A percentile compares a stretch with the other conserved stretches of the same genome.
phyloP scores from a whole-genome alignment of 2,329 filamentous ascomycete genomes.

The Pyrenophora teres region DNA sequence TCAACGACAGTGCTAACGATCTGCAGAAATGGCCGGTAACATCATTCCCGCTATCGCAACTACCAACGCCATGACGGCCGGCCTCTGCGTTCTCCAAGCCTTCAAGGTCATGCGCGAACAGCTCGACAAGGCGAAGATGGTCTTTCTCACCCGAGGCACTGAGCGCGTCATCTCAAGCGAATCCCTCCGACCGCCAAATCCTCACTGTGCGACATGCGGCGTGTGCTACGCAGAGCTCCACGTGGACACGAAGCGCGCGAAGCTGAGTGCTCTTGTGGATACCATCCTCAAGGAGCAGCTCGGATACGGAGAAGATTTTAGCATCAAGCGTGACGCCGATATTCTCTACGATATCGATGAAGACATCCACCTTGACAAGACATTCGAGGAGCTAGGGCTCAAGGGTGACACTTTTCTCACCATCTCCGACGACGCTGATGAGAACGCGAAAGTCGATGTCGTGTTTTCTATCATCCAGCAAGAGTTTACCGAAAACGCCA shows the following conservation, averaged over 20 bases:
- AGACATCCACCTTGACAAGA: slow-evolving; percentile 82
- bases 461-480: slow-evolving; percentile 70
- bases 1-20: slow-evolving; percentile 6
- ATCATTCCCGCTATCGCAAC: slow-evolving; percentile 99
- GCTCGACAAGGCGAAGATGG: slow-evolving; percentile 74
- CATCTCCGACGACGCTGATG: slow-evolving; percentile 80
- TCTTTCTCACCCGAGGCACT: slow-evolving; percentile 75
- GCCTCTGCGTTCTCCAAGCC: slow-evolving; percentile 86
- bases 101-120: slow-evolving; percentile 82
- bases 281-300: slow-evolving; percentile 71
- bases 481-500: slow-evolving; percentile 51
- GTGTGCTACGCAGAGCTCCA: slow-evolving; percentile 69
- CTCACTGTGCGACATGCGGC: slow-evolving; percentile 81
- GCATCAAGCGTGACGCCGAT: slow-evolving; percentile 69
- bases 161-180: slow-evolving; percentile 64
- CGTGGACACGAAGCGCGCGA: slow-evolving; percentile 73
- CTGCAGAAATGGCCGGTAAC: slow-evolving; percentile 90
- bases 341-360: slow-evolving; percentile 90
- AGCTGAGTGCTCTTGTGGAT: slow-evolving; percentile 78
- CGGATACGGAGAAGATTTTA: slow-evolving; percentile 80
- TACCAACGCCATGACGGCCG: slow-evolving; percentile 94
- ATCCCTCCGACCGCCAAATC: slow-evolving; percentile 68
- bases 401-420: slow-evolving; percentile 76
- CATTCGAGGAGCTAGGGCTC: slow-evolving; percentile 77
- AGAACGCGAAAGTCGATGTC: slow-evolving; percentile 78